These are phyloP conservation scores for Phoma sp. DNA, from an alignment of 2,329 filamentous ascomycete species.

Conservation along the genomic window DNA sequence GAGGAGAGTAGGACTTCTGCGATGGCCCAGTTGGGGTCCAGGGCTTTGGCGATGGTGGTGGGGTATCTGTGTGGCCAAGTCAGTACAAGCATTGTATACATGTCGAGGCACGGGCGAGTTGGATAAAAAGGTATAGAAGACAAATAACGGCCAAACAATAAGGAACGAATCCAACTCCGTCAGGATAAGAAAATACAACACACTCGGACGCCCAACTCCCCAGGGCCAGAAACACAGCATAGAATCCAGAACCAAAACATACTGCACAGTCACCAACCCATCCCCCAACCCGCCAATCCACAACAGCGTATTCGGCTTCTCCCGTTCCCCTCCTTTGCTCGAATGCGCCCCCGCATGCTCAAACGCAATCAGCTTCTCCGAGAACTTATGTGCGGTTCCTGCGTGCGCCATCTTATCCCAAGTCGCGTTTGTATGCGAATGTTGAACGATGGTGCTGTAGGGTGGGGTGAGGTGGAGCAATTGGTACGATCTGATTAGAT, in stretches of 20 bases:
- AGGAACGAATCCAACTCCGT: too few relatives aligned
- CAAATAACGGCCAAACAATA: too few relatives aligned
- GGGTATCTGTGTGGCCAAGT: constrained; percentile 52
- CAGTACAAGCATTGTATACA: not conserved
- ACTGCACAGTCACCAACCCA: constrained; percentile 67
- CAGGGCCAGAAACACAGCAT: not conserved
- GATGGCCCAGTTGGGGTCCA: constrained; percentile 60
- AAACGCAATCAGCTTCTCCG: constrained; percentile 52
- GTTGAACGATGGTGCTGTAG: not conserved
- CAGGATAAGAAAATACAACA: too few relatives aligned
- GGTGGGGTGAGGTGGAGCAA: not conserved
- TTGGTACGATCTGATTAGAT: constrained; percentile 3
- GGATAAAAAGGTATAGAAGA: too few relatives aligned
- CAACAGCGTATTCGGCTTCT: constrained; percentile 61
- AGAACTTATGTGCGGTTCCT: constrained; percentile 52
- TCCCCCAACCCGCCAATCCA: constrained; percentile 75
- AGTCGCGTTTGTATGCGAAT: not conserved
- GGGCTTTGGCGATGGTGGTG: constrained; percentile 53
- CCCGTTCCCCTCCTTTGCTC: not conserved
- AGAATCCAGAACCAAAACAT: not conserved
- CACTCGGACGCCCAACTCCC: too few relatives aligned
- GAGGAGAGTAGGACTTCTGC: constrained; percentile 59
- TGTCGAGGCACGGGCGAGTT: too few relatives aligned
- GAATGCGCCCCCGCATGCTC: constrained; percentile 44
- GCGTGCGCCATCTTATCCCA: constrained; percentile 35